phyloP scores from a whole-genome alignment of 345 rosid genomes.

The Garcia nutans region DNA sequence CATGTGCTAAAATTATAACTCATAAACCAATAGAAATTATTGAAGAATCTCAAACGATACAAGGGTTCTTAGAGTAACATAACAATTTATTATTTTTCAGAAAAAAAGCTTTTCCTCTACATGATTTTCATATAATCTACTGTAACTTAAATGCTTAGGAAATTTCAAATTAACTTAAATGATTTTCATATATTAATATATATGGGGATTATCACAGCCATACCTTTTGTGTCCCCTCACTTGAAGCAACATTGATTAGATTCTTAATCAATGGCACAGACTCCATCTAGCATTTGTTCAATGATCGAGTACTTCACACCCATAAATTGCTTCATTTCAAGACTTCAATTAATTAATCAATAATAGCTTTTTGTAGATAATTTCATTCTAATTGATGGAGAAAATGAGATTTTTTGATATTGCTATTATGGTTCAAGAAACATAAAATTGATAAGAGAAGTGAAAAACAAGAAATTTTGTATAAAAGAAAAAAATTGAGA shows the following conservation, averaged over 20 bases:
- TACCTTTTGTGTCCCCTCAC: constrained; percentile 34
- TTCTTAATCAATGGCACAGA: constrained; percentile 34
- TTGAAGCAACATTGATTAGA: constrained; percentile 27
- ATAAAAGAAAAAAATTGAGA: neutral
- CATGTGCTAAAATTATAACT: neutral
- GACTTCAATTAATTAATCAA: neutral
- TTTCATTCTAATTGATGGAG: too few relatives aligned
- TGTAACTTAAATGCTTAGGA: constrained; percentile 3
- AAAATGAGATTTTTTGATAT: neutral
- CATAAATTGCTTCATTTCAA: neutral
- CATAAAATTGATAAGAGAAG: constrained; percentile 4
- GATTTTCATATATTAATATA: neutral
- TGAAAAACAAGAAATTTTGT: constrained; percentile 17
- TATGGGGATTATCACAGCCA: constrained; percentile 25
- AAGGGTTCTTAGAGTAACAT: neutral
- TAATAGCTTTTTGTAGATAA: too few relatives aligned
- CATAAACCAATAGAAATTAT: neutral
- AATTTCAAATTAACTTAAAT: constrained; percentile 12
- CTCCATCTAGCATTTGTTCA: neutral
- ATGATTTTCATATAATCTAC: neutral
- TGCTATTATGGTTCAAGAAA: too few relatives aligned
- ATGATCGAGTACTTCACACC: neutral
- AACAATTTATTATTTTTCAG: neutral
- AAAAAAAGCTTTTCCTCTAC: neutral
- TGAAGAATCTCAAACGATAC: neutral